Base-by-base conservation (phyloP, 805 yeast species). In the Ogataea salicorniae region DNA sequence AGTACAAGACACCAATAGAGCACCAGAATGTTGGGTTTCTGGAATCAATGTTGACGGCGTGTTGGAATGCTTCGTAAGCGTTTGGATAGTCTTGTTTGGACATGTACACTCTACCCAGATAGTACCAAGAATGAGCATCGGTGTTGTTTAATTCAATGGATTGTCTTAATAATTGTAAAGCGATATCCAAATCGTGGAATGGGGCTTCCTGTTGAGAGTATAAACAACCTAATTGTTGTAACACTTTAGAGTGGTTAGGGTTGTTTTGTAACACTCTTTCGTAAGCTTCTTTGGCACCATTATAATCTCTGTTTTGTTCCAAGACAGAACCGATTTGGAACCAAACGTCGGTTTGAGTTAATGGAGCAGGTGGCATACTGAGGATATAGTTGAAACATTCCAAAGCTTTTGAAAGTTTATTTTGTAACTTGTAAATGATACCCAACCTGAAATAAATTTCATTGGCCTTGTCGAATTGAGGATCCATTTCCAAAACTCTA, bases 11-110 rank as follows among this genome's bases (percentile, higher is more conserved):
- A 65, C 99, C 99, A 60, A 87, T 86, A 34, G 91, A 84, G 58
- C 95, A 87, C 99, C 99, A 94, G 73, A 94, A 94, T 1, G 97
- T 94, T 48, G 99, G 98, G 67, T 94, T 94, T 65, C 97, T 79
- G 36, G 95, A 85, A 67, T 94, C 98, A 53, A 97, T 79, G 67
- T 94, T 94, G 49, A 94, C 99, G 13, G 98, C 98, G 66, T 91
- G 97, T 71, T 94, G 99, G 79, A 92, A 94, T 0, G 97, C 95
- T 63, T 94, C 98, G 68, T 92, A 94, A 2, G 99, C 98, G 43
- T 94, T 90, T 50, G 94, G 85, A 71, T 90, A 94, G 66, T 92
- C 96, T 55, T 87, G 90, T 60, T 92, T 81, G 37, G 96, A 84
- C 98, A 94, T 92, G 72, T 92, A 95, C 53, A 95, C 95, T 56